Percentiles rank a stretch among this genome's conserved stretches.
These are phyloP conservation scores for Gryganskiella cystojenkinii DNA, from an alignment of 192 early-diverging fungal genomes.

Conservation along the genomic window DNA sequence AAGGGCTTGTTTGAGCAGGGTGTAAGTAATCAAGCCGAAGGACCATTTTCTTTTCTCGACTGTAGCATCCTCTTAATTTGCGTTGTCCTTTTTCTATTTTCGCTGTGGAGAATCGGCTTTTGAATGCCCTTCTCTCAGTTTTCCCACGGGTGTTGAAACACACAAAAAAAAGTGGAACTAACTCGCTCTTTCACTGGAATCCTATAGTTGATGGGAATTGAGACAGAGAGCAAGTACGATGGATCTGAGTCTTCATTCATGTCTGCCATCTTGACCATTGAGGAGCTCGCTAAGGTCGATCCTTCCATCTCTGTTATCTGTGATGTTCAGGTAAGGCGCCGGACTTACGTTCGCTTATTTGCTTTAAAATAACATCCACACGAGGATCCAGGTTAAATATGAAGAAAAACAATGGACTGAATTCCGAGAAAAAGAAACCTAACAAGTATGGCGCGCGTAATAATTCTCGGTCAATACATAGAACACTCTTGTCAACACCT, in stretches of 20 bases:
- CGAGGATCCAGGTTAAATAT: neutral
- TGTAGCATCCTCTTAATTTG: neutral
- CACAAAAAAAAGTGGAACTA: neutral
- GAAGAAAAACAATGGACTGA: too few species aligned
- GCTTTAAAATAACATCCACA: neutral
- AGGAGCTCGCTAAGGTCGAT: constrained; percentile 96
- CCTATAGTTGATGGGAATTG: constrained; percentile 90
- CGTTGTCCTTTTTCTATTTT: neutral
- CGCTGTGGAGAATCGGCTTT: neutral
- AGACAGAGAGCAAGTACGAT: constrained; percentile 82
- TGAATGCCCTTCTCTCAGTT: too few species aligned
- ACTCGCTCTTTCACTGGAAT: neutral
- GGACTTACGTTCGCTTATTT: neutral
- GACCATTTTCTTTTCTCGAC: neutral
- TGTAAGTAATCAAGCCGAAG: constrained; percentile 57
- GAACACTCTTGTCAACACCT: constrained; percentile 96
- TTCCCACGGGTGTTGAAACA: constrained; percentile 6
- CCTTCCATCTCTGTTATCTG: constrained; percentile 90
- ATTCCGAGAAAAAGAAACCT: neutral
- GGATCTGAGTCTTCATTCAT: constrained; percentile 87
- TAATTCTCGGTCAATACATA: constrained; percentile 35
- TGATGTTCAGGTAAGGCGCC: constrained; percentile 84
- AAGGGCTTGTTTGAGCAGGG: constrained; percentile 91
- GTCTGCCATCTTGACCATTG: constrained; percentile 86
- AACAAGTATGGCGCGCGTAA: too few species aligned